Evolutionary conservation across 192 early-diverging fungal genomes (phyloP), one percentile per base, ranked within the genome.

Genomic region (Kappamyces sp.): DNA sequence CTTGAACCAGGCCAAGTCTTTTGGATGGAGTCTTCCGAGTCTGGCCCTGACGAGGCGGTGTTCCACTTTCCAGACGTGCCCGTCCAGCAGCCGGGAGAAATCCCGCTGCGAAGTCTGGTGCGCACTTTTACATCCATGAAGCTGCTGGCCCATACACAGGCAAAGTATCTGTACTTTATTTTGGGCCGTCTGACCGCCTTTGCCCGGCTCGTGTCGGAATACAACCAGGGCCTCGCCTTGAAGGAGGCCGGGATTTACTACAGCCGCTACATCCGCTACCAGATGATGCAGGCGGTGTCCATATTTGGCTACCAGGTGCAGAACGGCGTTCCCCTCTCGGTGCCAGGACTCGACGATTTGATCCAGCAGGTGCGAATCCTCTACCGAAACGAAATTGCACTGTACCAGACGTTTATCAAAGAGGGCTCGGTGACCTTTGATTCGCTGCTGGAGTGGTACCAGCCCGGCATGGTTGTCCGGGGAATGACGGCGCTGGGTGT

Each of bases 381-480:
- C 31, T 65, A 57, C 59, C 50, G 42, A 2, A 44, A 61, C 1
- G 53, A 64, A 5, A 65, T 71, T 13, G 59, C 48, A 32, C 49
- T 34, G 32, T 54, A 66, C 46, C 52, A 61, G 3, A 65, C 52
- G 8, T 36, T 57, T 1, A 66, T 77, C 38, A 58, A n/a, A 1
- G 31, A 36, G 10, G 68, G 70, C 33, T 38, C 47, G 23, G 53
- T 74, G 31, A 39, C 46, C 13, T 74, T 72, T 60, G 75, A 77
- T 5, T 68, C 44, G 12, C 48, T 77, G 5, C 65, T 48, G 23
- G 75, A 77, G 42, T 58, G 71, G 40, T 77, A 63, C 61, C 40
- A 40, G 13, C 75, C 75, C 3, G 75, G 66, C 31, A 54, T 38
- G 31, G 46, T 60, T 34, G 63, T 77, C 13, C 41, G 49, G 9